Base-by-base conservation (phyloP, 768 basidiomycete genomes). In the Tremella fuciformis region DNA sequence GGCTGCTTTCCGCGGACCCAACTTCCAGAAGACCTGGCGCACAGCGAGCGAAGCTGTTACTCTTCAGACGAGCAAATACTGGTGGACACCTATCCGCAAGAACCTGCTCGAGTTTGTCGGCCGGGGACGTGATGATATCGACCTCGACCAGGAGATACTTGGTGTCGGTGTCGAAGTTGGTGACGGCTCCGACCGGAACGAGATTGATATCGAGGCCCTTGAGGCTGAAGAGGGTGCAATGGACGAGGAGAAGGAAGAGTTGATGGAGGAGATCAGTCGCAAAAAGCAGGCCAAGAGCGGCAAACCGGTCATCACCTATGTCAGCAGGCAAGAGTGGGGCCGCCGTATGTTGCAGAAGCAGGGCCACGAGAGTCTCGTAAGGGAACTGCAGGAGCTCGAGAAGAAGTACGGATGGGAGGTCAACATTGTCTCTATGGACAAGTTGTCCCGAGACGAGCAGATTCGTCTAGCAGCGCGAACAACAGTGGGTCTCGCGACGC, bases 231-330 rank as follows among this genome's bases (percentile, higher is more conserved):
- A 65, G 40, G 66, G 26, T 8, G 63, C 56, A 8, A 80, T 82
- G 34, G 72, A 59, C 13, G 69, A 77, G 50, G 64, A 81, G 61
- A 62, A 67, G 19, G 57, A 62, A 29, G 60, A 59, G 41, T 46
- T 46, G 39, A n/a, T 47, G 59, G 61, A 58, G 50, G 57, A 64
- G 53, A 55, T 69, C 34, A 49, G 38, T n/a, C 59, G 51, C 37
- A 57, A 57, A n/a, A 81, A 82, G 41, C 49, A 61, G 53, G 62
- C 76, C 13, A 59, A 81, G 59, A 61, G 65, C 34, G 67, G 70
- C n/a, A 84, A 67, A 50, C 88, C 87, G 0, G 92, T 97, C 22
- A 91, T 97, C 78, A 94, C 92, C 11, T 97, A 97, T 68, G 83
- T 96, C 59, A 89, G 87, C 8, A 82, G 92, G 3, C 92, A 97